Conservation (phyloP, 352 stramenopile species). For the Blastocystis hominis region DNA sequence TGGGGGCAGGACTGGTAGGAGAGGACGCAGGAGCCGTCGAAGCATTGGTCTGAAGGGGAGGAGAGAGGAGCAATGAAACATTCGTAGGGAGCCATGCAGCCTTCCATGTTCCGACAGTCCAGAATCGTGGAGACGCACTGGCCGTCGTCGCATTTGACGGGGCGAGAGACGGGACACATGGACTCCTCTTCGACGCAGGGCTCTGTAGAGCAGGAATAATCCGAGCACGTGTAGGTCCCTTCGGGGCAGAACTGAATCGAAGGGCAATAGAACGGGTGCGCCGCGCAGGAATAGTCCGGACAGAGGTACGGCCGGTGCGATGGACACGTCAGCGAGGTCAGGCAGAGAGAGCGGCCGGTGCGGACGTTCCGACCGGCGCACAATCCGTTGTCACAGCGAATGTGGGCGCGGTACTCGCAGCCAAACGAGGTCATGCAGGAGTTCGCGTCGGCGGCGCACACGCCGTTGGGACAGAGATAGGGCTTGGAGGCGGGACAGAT, state of each 20-base stretch:
- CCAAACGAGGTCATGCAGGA: not conserved
- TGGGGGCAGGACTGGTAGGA: not conserved
- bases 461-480: conserved; percentile 9
- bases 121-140: not conserved
- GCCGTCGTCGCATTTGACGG: not conserved
- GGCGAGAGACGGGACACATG: not conserved
- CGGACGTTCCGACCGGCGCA: not conserved
- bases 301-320: not conserved
- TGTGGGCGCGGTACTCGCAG: not conserved
- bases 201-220: not conserved
- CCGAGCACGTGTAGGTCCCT: not conserved
- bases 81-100: not conserved
- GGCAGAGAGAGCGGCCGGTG: not conserved
- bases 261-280: conserved; percentile 26
- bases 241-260: not conserved
- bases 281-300: not conserved
- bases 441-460: not conserved
- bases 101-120: not conserved
- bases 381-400: not conserved
- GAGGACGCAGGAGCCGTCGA: conserved; percentile 4
- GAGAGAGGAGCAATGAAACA: not conserved
- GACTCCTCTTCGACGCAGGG: not conserved
- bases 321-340: not conserved
- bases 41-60: not conserved
- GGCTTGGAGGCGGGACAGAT: not conserved